Evolutionary conservation across 2,329 filamentous ascomycete genomes (phyloP).

Genomic region (Xylariaceae sp.): DNA sequence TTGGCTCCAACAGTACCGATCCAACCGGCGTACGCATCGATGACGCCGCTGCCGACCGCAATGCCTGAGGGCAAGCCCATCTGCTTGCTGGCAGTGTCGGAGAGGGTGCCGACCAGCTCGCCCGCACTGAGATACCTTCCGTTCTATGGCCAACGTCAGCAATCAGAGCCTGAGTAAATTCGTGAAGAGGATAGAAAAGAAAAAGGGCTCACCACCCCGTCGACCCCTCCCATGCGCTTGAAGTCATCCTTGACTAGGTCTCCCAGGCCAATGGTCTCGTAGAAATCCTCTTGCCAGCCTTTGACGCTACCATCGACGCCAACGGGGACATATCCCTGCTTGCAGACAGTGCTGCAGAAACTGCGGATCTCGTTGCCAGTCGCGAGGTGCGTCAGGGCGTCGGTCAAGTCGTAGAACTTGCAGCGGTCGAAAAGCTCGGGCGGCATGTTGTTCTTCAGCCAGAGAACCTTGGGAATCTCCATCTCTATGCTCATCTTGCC

Average conservation of each 20-base stretch:
- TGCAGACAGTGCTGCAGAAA: conserved; percentile 94
- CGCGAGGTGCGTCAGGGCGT: conserved; percentile 88
- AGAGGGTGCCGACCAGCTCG: conserved; percentile 79
- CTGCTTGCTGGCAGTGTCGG: conserved; percentile 72
- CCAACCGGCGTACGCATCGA: conserved; percentile 98
- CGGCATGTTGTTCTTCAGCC: conserved; percentile 98
- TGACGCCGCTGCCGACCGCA: conserved; percentile 90
- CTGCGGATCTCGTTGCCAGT: conserved; percentile 87
- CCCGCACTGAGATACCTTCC: conserved; percentile 87
- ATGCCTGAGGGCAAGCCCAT: conserved; percentile 82
- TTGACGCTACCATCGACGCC: conserved; percentile 95
- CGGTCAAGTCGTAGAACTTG: conserved; percentile 94
- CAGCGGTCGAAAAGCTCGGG: conserved; percentile 80
- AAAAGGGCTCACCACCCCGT: conserved; percentile 76
- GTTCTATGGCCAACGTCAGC: conserved; percentile 51
- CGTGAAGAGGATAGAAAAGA: conserved; percentile 5
- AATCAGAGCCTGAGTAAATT: conserved; percentile 7
- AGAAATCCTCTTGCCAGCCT: conserved; percentile 96
- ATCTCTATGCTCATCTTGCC: conserved; percentile 99
- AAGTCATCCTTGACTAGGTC: conserved; percentile 83
- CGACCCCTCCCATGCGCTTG: conserved; percentile 85
- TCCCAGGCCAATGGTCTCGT: conserved; percentile 75
- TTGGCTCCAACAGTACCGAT: conserved; percentile 98
- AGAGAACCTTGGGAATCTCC: conserved; percentile 97
- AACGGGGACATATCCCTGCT: conserved; percentile 94